Percentiles rank a stretch among this genome's conserved stretches.
These are phyloP conservation scores for Aureobasidium sp. DNA, from an alignment of 2,329 filamentous ascomycete genomes.

Conservation along the genomic window DNA sequence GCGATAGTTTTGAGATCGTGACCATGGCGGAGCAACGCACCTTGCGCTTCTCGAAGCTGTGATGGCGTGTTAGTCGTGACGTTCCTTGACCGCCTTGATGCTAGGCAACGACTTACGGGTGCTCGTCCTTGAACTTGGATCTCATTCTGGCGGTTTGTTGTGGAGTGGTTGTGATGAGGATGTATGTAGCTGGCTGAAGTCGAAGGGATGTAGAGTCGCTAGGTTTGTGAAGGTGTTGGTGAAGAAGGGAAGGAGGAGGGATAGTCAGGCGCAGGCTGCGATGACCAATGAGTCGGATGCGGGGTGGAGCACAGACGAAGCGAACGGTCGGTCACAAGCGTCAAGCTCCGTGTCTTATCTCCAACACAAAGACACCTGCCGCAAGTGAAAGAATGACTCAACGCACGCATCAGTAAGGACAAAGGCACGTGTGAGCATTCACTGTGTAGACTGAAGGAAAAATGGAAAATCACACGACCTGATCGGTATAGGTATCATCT, in stretches of 20 bases:
- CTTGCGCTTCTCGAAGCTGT: constrained; percentile 94
- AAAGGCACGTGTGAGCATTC: constrained; percentile 1
- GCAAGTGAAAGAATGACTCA: constrained; percentile 2
- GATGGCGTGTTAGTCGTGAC: constrained; percentile 16
- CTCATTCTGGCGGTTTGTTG: constrained; percentile 61
- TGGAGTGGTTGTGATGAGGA: constrained; percentile 12
- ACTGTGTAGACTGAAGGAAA: not conserved
- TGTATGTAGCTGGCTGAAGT: not conserved
- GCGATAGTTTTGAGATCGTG: not conserved
- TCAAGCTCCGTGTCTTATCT: constrained; percentile 9
- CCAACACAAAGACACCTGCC: not conserved
- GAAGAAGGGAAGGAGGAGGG: not conserved
- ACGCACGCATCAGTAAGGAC: not conserved
- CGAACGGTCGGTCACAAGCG: constrained; percentile 2
- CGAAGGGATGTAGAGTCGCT: not conserved
- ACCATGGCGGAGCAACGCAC: constrained; percentile 12
- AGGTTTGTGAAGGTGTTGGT: constrained; percentile 3
- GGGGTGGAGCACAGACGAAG: constrained; percentile 10
- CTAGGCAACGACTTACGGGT: constrained; percentile 47
- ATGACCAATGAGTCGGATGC: constrained; percentile 12
- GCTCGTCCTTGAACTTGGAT: constrained; percentile 99
- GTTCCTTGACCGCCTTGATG: constrained; percentile 15
- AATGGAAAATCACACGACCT: not conserved
- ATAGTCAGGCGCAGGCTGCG: constrained; percentile 9
- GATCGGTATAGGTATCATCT: constrained; percentile 5